Base-by-base conservation (phyloP, 2,329 filamentous ascomycete genomes). In the Penicillium vulpinum region DNA sequence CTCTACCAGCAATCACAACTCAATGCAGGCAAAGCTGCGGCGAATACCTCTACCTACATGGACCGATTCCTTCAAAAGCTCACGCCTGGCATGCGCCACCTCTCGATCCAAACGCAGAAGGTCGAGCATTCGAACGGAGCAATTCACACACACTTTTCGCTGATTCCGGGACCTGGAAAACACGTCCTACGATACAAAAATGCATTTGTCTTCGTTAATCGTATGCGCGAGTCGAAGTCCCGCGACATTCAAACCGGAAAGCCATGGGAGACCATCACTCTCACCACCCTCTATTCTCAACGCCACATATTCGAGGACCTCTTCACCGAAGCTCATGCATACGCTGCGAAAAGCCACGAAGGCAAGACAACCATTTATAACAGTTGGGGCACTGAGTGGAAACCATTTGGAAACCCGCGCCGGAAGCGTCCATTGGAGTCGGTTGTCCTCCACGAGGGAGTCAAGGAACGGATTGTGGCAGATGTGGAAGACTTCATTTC, bases 321-420 rank as follows among this genome's bases (percentile, higher is more conserved):
- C 15, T 97, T 99, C 67, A 83, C 82, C 22, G 91, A 97, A 74
- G 93, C 94, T 4, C 90, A 96, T 70, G 80, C 84, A 18, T 82
- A 97, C 57, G 92, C 92, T 1, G 83, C 86, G 33, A 86, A 88
- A 67, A 88, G 89, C 35, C 88, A 91, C 54, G 91, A 97, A 73
- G 94, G 94, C 24, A 97, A 96, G 77, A 99, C 93, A 0, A 83
- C 91, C 11, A 92, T 99, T 53, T 97, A 94, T 74, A 92, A 90
- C 24, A 88, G 90, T 22, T 85, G 90, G 71, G 90, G 90, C 28
- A 88, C 91, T 62, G 87, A 91, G 62, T 99, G 94, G 94, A 82
- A 86, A 57, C 85, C 85, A 13, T 89, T 97, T 64, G 94, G 94
- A 9, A 85, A 92, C 61, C 86, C 94, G 24, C 86, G 92, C 63